phyloP scores from a whole-genome alignment of 148 eudicot species.

The Chenopodium suecicum region DNA sequence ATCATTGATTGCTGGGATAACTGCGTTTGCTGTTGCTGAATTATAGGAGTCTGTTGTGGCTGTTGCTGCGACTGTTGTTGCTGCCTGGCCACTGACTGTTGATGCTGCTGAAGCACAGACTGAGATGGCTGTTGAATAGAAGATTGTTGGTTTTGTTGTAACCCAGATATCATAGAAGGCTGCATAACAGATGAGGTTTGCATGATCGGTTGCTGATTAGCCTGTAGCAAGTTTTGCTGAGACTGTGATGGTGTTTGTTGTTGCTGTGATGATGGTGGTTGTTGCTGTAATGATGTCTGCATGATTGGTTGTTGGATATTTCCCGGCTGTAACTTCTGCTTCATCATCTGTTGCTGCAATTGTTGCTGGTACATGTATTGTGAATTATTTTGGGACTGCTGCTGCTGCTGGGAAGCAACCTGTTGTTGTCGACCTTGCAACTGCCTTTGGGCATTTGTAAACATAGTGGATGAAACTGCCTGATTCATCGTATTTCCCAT shows the following conservation, averaged over 20 bases:
- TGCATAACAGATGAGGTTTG: constrained; percentile 74
- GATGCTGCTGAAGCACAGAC: constrained; percentile 66
- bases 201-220: constrained; percentile 66
- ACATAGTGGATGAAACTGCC: constrained; percentile 61
- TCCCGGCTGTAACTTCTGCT: constrained; percentile 65
- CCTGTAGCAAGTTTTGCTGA: constrained; percentile 53
- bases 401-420: constrained; percentile 56
- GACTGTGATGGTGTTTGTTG: constrained; percentile 39
- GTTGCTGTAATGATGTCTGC: constrained; percentile 67
- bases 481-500: constrained; percentile 74
- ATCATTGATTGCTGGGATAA: constrained; percentile 51
- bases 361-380: constrained; percentile 69
- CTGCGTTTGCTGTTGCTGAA: constrained; percentile 57
- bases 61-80: constrained; percentile 44
- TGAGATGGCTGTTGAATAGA: constrained; percentile 69
- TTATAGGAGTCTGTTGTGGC: constrained; percentile 43
- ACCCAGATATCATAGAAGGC: constrained; percentile 49
- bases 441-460: constrained; percentile 75
- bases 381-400: constrained; percentile 62
- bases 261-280: constrained; percentile 45
- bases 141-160: constrained; percentile 73
- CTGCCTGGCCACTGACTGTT: constrained; percentile 58
- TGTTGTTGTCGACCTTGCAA: constrained; percentile 72
- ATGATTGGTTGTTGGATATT: constrained; percentile 47
- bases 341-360: constrained; percentile 50